A percentile compares a stretch with the other conserved stretches of the same genome.
phyloP scores from a whole-genome alignment of 495 filamentous ascomycete genomes.

The Aspergillus hancockii region DNA sequence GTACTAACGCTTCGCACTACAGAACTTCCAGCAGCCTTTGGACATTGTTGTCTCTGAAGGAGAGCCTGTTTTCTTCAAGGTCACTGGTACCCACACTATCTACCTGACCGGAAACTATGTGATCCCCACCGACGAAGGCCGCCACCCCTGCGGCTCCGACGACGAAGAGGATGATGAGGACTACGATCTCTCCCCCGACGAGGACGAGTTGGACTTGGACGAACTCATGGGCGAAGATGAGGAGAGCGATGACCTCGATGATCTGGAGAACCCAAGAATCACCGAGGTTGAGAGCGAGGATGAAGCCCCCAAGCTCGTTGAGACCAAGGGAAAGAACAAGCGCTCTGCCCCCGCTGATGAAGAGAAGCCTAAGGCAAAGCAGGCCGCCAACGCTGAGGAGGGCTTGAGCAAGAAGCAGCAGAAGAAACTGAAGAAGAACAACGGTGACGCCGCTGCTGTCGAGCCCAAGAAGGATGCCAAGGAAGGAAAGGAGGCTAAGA shows the following conservation, averaged over 20 bases:
- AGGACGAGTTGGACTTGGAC: slow-evolving; percentile 60
- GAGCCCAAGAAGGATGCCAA: slow-evolving; percentile 57
- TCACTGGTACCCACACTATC: slow-evolving; percentile 84
- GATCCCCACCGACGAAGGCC: slow-evolving; percentile 55
- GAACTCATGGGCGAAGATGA: slow-evolving; percentile 62
- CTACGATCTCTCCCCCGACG: slow-evolving; percentile 80
- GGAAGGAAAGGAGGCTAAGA: slow-evolving; percentile 69
- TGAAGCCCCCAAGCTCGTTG: slow-evolving; percentile 76
- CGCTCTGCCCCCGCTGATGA: slow-evolving; percentile 67
- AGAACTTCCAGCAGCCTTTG: slow-evolving; percentile 95
- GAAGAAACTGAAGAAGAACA: slow-evolving; percentile 99
- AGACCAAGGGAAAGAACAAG: slow-evolving; percentile 82
- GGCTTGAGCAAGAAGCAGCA: slow-evolving; percentile 91
- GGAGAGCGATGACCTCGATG: slow-evolving; percentile 82
- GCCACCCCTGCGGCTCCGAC: slow-evolving; percentile 55
- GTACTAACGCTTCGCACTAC: slow-evolving; percentile 19
- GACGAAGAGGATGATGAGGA: slow-evolving; percentile 71
- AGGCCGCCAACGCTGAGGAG: slow-evolving; percentile 59
- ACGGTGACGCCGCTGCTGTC: slow-evolving; percentile 72
- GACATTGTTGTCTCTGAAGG: slow-evolving; percentile 85
- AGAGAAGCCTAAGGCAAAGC: slow-evolving; percentile 77
- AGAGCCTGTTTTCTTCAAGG: slow-evolving; percentile 88
- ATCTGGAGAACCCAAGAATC: slow-evolving; percentile 76
- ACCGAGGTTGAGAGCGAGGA: slow-evolving; percentile 85
- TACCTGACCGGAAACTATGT: slow-evolving; percentile 97